Evolutionary conservation across 148 eudicot genomes (phyloP).

Genomic region (Gaultheria prostrata): DNA sequence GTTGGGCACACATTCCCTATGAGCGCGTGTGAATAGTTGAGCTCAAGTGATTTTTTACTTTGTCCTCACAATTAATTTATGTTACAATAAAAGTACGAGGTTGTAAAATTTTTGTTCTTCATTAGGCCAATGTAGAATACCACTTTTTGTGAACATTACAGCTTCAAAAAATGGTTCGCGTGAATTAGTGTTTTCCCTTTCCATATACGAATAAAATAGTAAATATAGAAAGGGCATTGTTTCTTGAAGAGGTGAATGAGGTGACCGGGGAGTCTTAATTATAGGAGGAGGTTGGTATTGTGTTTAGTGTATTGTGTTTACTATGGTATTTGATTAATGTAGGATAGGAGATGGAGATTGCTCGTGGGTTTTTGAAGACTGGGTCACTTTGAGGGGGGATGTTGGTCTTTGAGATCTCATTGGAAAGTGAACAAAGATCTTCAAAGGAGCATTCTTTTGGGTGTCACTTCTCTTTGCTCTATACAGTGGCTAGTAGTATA

Average conservation of each 20-base stretch:
- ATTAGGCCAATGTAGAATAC: too few species aligned
- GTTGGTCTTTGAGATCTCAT: slow-evolving; percentile 93
- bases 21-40: too few species aligned
- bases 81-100: too few species aligned
- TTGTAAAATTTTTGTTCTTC: too few species aligned
- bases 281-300: slow-evolving; percentile 27
- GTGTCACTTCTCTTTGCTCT: slow-evolving; percentile 7
- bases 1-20: too few species aligned
- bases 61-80: too few species aligned
- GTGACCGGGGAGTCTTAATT: slow-evolving; percentile 53
- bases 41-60: too few species aligned
- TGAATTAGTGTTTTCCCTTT: too few species aligned
- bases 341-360: too few species aligned
- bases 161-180: too few species aligned
- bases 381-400: slow-evolving; percentile 67
- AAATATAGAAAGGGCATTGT: neutral
- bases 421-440: slow-evolving; percentile 47
- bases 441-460: slow-evolving; percentile 11
- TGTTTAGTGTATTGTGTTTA: neutral
- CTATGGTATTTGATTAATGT: neutral
- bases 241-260: slow-evolving; percentile 23
- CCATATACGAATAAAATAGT: neutral
- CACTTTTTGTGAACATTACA: too few species aligned
- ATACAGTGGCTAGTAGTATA: neutral
- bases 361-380: slow-evolving; percentile 98